Base-by-base conservation (phyloP, 202 grass and related monocot species). In the Panicum hallii region DNA sequence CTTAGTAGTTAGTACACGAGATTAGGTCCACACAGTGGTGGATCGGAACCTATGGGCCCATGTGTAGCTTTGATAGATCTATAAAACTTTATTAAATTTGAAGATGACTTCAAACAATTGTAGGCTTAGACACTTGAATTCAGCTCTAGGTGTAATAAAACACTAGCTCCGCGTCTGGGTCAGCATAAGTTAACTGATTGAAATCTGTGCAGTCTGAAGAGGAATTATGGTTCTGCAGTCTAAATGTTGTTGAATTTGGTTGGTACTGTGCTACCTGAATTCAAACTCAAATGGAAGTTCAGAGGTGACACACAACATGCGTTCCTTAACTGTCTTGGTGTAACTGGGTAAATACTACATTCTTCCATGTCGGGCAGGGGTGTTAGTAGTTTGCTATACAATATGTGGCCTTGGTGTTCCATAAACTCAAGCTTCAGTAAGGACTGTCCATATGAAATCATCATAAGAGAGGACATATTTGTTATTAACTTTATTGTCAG, bases 241-340 rank as follows among this genome's bases (percentile, higher is more conserved):
- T 47, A 84, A 58, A 48, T 43, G 4, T 45, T 74, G 14, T 12
- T 20, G 11, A 15, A 78, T 36, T 81, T 79, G 40, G 48, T 67
- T 75, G 42, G 49, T 66, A 70, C 36, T 41, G 44, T 81, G 61
- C 44, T 85, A 62, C 64, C 43, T 58, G 50, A 82, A 70, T 67
- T 72, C 2, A 7, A 67, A 63, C 62, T 79, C 50, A 48, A 47
- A 66, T 87, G n/a, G 44, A 32, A 64, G n/a, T 76, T 75, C 70
- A 56, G 28, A 67, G 54, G 32, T 63, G 57, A 34, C 30, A 65
- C 13, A 5, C 10, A 26, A 34, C 30, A 71, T 9, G 4, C 10
- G 20, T 77, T 81, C 17, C 34, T 46, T 56, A 71, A 47, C 26
- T 74, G 20, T 56, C 2, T 14, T 42, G 40, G 10, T 76, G 20